Evolutionary conservation across 805 yeast genomes (phyloP), one percentile per base, ranked within the genome.

Genomic region (Suhomyces vadensis): DNA sequence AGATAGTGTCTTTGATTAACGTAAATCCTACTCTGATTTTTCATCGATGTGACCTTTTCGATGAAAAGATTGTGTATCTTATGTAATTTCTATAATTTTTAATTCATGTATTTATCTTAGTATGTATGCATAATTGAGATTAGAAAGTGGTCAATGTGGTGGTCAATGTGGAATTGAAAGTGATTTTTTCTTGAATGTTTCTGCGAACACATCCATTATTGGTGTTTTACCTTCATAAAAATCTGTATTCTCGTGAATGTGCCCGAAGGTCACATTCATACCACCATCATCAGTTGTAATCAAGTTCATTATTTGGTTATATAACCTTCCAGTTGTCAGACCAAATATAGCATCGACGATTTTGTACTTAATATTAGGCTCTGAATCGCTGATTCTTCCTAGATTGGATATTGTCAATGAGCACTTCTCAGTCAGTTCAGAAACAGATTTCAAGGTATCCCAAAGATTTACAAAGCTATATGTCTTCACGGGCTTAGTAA

Each of bases 1-100:
- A 61, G 83, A 81, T 50, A 83, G 83, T 60, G 77, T 79, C 5
- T 82, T 85, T 59, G 77, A 77, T 13, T 80, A 31, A n/a, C 11
- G 5, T 8, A 11, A 11, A 11, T n/a, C n/a, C n/a, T n/a, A n/a
- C n/a, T n/a, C n/a, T n/a, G n/a, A n/a, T n/a, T n/a, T n/a, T n/a
- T n/a, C n/a, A n/a, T n/a, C n/a, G n/a, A n/a, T n/a, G n/a, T n/a
- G n/a, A n/a, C n/a, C n/a, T n/a, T n/a, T n/a, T n/a, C n/a, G n/a
- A n/a, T n/a, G n/a, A n/a, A n/a, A n/a, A n/a, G n/a, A n/a, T n/a
- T n/a, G n/a, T n/a, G 13, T 26, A 20, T 16, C 25, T 6, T 23
- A 23, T 23, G 25, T 9, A 23, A 23, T 23, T 23, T 23, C n/a
- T n/a, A n/a, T n/a, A n/a, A n/a, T n/a, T n/a, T n/a, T n/a, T n/a